phyloP scores from a whole-genome alignment of 139 green algal genomes.

The Trebouxia sp. region DNA sequence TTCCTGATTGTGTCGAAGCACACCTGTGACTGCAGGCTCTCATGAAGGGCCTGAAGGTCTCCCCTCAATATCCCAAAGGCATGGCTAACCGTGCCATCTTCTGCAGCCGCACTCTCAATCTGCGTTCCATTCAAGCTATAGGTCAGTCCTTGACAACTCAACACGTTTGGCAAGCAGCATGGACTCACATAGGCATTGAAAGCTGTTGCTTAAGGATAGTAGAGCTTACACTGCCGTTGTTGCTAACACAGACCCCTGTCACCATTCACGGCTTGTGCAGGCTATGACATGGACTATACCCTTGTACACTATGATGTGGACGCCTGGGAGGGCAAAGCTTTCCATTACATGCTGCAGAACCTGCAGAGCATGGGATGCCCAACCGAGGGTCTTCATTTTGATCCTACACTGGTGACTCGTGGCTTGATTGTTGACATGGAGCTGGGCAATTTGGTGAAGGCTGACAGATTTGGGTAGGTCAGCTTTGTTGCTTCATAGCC shows the following conservation, averaged over 20 bases:
- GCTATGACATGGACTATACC: slow-evolving; percentile 63
- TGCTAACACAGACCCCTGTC: not conserved
- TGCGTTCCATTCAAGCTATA: slow-evolving; percentile 88
- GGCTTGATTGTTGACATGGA: slow-evolving; percentile 71
- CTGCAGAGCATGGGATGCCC: slow-evolving; percentile 63
- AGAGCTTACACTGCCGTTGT: not conserved
- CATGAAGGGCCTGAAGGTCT: slow-evolving; percentile 34
- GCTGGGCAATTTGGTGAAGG: slow-evolving; percentile 70
- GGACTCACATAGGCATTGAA: no score
- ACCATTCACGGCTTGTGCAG: not conserved
- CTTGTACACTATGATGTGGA: slow-evolving; percentile 95
- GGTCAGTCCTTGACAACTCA: slow-evolving; percentile 39
- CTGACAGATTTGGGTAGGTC: slow-evolving; percentile 59
- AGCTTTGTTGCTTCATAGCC: not conserved
- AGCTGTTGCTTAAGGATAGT: no score
- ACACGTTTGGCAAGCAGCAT: not conserved
- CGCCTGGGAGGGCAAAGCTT: slow-evolving; percentile 90
- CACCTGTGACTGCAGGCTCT: not conserved
- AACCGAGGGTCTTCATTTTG: slow-evolving; percentile 86
- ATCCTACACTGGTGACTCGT: slow-evolving; percentile 84
- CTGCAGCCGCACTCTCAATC: slow-evolving; percentile 93
- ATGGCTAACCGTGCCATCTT: slow-evolving; percentile 85
- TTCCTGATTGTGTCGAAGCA: not conserved
- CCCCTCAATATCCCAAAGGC: slow-evolving; percentile 58
- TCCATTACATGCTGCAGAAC: slow-evolving; percentile 76